phyloP scores from a whole-genome alignment of 2,329 filamentous ascomycete genomes.

The Botryotinia globosa region DNA sequence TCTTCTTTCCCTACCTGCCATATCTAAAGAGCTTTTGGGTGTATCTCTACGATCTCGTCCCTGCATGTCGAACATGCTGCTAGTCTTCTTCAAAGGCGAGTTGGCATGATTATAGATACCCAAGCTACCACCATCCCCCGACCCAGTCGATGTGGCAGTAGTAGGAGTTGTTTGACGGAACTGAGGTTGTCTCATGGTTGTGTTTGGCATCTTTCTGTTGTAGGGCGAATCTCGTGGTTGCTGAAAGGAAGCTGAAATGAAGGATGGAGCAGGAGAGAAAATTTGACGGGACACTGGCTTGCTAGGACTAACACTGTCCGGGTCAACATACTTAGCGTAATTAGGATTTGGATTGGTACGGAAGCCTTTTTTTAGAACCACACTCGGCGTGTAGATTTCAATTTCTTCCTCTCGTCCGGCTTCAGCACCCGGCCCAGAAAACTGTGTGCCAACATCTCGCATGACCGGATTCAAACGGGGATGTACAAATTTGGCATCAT shows the following conservation, averaged over 20 bases:
- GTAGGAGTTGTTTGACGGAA: constrained; percentile 45
- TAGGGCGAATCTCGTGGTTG: constrained; percentile 42
- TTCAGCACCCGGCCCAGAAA: constrained; percentile 43
- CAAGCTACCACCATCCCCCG: constrained; percentile 70
- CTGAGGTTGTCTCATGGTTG: constrained; percentile 53
- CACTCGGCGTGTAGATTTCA: constrained; percentile 59
- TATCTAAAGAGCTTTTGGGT: constrained; percentile 59
- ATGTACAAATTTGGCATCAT: constrained; percentile 93
- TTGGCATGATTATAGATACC: constrained; percentile 77
- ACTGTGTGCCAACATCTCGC: constrained; percentile 76
- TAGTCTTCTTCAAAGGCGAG: constrained; percentile 78
- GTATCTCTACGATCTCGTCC: constrained; percentile 43
- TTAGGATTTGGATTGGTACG: constrained; percentile 79
- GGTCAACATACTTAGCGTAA: constrained; percentile 70
- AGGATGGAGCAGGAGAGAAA: constrained; percentile 40
- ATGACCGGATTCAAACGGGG: constrained; percentile 81
- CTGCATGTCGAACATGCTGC: constrained; percentile 58
- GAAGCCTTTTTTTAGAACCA: constrained; percentile 71
- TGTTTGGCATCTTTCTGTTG: constrained; percentile 38
- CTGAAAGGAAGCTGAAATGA: constrained; percentile 35
- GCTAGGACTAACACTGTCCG: constrained; percentile 48
- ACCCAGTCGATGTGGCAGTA: constrained; percentile 30
- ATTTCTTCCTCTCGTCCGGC: constrained; percentile 45
- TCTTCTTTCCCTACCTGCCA: constrained; percentile 46
- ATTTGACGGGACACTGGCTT: constrained; percentile 35